phyloP scores from a whole-genome alignment of 306 rosid species.

The Mimosa bimucronata region DNA sequence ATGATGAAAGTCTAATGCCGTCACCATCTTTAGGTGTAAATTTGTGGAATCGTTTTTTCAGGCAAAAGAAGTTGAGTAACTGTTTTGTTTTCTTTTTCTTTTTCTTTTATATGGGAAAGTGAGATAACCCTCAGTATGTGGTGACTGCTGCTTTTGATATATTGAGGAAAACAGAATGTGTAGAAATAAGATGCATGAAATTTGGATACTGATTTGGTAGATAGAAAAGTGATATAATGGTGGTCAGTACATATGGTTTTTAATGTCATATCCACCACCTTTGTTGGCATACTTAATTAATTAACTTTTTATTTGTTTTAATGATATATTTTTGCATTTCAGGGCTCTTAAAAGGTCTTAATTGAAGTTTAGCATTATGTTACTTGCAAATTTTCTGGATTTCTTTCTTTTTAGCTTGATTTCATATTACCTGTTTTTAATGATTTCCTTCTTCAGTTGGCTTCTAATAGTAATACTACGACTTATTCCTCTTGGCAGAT shows the following conservation, averaged over 20 bases:
- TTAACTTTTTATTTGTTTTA: not conserved
- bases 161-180: not conserved
- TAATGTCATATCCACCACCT: not conserved
- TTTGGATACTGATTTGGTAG: conserved; percentile 20
- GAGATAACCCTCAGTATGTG: not conserved
- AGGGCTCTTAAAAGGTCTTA: conserved; percentile 18
- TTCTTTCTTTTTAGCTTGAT: not conserved
- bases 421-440: not conserved
- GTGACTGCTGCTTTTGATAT: conserved; percentile 11
- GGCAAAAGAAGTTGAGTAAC: not conserved
- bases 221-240: not conserved
- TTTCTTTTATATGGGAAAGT: not conserved
- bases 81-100: not conserved
- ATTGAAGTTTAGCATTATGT: conserved; percentile 22
- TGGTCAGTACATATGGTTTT: not conserved
- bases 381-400: not conserved
- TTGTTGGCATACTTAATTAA: conserved; percentile 10
- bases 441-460: conserved; percentile 24
- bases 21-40: conserved; percentile 10
- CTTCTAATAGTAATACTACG: conserved; percentile 31
- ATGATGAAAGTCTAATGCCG: conserved; percentile 7
- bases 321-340: conserved; percentile 11
- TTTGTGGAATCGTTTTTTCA: conserved; percentile 7
- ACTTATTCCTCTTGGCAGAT: conserved; percentile 57
- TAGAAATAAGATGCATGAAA: conserved; percentile 13